Base-by-base conservation (phyloP, 164 flowering plant genomes). In the Platanus orientalis region DNA sequence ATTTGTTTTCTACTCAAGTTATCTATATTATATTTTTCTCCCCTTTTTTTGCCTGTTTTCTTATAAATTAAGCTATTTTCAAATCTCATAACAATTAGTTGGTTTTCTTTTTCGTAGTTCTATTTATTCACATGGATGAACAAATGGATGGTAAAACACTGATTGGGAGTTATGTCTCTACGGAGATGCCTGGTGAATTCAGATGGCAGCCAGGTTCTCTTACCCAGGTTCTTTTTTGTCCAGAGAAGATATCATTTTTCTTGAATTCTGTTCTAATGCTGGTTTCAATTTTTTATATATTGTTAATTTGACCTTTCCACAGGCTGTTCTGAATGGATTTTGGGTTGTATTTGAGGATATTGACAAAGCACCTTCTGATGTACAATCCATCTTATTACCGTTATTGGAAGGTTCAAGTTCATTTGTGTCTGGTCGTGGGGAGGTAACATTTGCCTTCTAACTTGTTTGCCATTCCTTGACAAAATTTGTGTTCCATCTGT, bases 161-260 rank as follows among this genome's bases (percentile, higher is more conserved):
- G 71, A 63, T 94, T 70, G 97, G 99, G 54, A 84, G 83, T 71
- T 89, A 91, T 68, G 84, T 91, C 11, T 91, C 89, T 65, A 65
- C 90, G n/a, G 97, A 94, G 65, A 72, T 70, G 69, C 97, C 99
- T 71, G 99, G 99, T 58, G 96, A 94, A 77, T 91, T 94, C 71
- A 80, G 80, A 77, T 94, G 99, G 99, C 99, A 91, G 69, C 94
- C 92, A 61, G 99, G 99, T 63, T 90, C 97, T 52, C 88, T 94
- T 58, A 84, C 91, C 32, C 95, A 90, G 98, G 98, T 94, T 69
- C 19, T 2, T 19, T 16, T 48, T 59, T 21, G 14, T 24, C 12
- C 23, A 16, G 27, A 17, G 28, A 60, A 23, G 59, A 7, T 20
- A 16, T 23, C 39, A 28, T 53, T 54, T 44, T 67, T 34, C 23